A percentile compares a stretch with the other conserved stretches of the same genome.
These are phyloP conservation scores for Triticum urartu DNA, from an alignment of 176 grass and related monocot species.

Conservation along the genomic window DNA sequence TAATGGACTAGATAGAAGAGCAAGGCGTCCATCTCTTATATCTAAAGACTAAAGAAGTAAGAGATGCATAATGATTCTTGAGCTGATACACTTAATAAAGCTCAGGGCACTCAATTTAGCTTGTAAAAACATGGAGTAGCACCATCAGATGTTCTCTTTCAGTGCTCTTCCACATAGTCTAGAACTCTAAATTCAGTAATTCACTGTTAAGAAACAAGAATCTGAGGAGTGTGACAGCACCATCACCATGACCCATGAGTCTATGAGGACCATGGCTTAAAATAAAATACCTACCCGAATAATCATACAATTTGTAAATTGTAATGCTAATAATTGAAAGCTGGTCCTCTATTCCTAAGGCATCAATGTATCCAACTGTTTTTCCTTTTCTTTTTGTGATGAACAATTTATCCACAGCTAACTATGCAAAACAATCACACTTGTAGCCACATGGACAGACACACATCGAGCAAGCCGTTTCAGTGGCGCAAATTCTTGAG, in stretches of 20 bases:
- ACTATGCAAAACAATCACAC: too few relatives aligned
- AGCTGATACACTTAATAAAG: neutral
- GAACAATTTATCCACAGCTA: too few relatives aligned
- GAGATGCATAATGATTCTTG: neutral
- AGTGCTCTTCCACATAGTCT: neutral
- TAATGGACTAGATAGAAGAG: constrained; percentile 1
- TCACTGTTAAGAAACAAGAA: neutral
- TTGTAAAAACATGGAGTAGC: constrained; percentile 5
- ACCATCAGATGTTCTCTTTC: neutral
- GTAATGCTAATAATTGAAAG: neutral
- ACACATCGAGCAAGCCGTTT: neutral
- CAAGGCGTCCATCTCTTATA: too few relatives aligned
- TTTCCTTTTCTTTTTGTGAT: too few relatives aligned
- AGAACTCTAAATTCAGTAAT: neutral
- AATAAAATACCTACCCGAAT: neutral
- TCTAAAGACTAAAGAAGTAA: neutral
- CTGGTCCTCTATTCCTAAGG: neutral
- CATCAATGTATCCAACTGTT: neutral
- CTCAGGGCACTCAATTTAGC: neutral
- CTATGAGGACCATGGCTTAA: neutral
- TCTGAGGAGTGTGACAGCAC: neutral
- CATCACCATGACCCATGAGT: neutral
- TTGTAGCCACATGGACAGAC: neutral
- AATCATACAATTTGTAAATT: neutral
- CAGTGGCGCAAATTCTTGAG: neutral